Conservation (phyloP, 2,329 filamentous ascomycete genomes). For the Calonectria naviculata region DNA sequence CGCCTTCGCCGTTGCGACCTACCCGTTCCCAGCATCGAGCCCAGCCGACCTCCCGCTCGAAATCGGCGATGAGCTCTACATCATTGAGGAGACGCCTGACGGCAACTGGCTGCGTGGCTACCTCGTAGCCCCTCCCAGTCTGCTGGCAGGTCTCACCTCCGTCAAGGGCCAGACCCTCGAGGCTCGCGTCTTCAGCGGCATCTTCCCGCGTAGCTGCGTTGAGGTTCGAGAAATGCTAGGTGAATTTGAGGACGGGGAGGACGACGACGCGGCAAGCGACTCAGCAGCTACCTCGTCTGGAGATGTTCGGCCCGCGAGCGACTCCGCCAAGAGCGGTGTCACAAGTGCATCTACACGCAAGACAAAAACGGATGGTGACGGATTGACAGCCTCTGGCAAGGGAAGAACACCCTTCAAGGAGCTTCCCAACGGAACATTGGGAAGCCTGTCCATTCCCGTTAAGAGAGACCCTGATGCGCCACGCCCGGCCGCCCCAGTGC, state of each 20-base stretch:
- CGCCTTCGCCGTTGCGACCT: constrained; percentile 96
- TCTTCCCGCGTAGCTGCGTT: constrained; percentile 94
- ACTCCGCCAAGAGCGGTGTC: constrained; percentile 67
- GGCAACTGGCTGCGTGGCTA: constrained; percentile 96
- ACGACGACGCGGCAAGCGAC: constrained; percentile 51
- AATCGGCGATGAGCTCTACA: constrained; percentile 98
- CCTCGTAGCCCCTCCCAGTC: constrained; percentile 90
- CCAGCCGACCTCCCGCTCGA: constrained; percentile 95
- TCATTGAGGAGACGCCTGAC: constrained; percentile 95
- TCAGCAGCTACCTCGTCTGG: constrained; percentile 39
- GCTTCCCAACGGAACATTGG: constrained; percentile 52
- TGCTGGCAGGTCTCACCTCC: constrained; percentile 91
- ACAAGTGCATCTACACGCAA: constrained; percentile 49
- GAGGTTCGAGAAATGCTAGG: constrained; percentile 94
- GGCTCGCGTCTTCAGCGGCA: constrained; percentile 97
- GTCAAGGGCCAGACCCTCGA: constrained; percentile 93
- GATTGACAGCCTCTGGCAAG: constrained; percentile 34
- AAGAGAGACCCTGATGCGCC: constrained; percentile 74
- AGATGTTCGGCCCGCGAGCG: constrained; percentile 49
- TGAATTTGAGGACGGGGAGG: constrained; percentile 70
- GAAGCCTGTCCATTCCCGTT: constrained; percentile 58
- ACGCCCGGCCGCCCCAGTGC: constrained; percentile 90
- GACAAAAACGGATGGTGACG: constrained; percentile 48
- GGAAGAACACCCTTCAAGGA: constrained; percentile 48
- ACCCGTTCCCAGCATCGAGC: constrained; percentile 88